Evolutionary conservation across 768 basidiomycete genomes (phyloP).

Genomic region (Panus rudis): DNA sequence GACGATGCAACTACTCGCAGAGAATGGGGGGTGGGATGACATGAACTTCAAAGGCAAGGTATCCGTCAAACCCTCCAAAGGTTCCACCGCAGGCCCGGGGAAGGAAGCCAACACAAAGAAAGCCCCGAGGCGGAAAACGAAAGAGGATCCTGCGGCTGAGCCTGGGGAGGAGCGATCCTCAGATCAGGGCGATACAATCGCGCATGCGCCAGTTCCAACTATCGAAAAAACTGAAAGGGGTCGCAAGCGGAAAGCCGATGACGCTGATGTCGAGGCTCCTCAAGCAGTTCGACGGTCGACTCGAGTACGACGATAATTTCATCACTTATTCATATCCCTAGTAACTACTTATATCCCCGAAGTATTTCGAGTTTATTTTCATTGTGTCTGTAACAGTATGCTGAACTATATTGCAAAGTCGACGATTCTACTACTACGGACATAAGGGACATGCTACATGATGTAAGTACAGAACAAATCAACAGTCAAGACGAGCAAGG

Average conservation of each 20-base stretch:
- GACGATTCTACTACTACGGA: too few relatives aligned
- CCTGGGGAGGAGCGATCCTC: conserved; percentile 1
- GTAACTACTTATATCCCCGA: too few relatives aligned
- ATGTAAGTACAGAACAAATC: too few relatives aligned
- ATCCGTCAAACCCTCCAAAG: neutral
- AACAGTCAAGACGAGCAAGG: too few relatives aligned
- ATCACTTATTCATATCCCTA: too few relatives aligned
- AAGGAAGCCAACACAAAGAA: conserved; percentile 5
- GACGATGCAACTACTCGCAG: conserved; percentile 51
- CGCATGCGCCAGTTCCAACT: neutral
- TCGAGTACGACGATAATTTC: conserved; percentile 11
- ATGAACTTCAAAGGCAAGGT: too few relatives aligned
- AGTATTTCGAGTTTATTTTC: too few relatives aligned
- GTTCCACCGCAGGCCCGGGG: neutral
- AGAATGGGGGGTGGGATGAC: conserved; percentile 74
- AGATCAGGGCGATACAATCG: neutral
- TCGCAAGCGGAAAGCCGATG: conserved; percentile 11
- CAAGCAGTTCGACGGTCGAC: conserved; percentile 13
- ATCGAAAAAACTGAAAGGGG: conserved; percentile 4
- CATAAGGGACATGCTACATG: too few relatives aligned
- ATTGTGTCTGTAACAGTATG: too few relatives aligned
- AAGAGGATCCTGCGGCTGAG: neutral
- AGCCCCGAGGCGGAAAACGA: neutral
- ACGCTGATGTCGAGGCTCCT: neutral
- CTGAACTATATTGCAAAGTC: too few relatives aligned